Base-by-base conservation (phyloP, 345 rosid species). In the Rhizophora apiculata region DNA sequence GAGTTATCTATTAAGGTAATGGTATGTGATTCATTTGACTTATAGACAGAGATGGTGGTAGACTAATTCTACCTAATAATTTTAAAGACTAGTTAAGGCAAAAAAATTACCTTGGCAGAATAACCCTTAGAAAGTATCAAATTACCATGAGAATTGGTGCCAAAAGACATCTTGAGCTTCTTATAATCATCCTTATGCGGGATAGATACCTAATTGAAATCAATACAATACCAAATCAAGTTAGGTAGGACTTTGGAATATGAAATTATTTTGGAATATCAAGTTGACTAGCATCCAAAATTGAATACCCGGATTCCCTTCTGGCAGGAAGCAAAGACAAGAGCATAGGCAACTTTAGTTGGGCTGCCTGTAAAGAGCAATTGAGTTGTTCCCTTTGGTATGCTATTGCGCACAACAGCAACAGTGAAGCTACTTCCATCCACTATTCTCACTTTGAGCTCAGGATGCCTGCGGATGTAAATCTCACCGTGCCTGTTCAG, bases 351-450 rank as follows among this genome's bases (percentile, higher is more conserved):
- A 22, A 84, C 93, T 66, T 90, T 86, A 19, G 78, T 72, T 55
- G 83, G 72, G 8, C 56, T 78, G 59, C 91, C 91, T 67, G 78
- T 69, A 24, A 86, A 68, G 43, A 82, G 65, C 39, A 90, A 82
- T 60, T 82, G 83, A 2, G 61, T 81, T 20, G 89, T 81, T 52
- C 84, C 87, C 69, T 76, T 67, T 1, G 89, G 96, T 64, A 90
- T 74, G 80, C 74, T 83, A 43, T 85, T 84, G 6, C 85, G 19
- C 34, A 90, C 81, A 20, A 81, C 80, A n/a, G 87, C 87, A 19
- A 74, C 87, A 8, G 86, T 88, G 30, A 88, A 80, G 53, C 87
- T 80, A 39, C 82, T 88, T 34, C 96, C 96, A 56, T 90, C 93
- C 54, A 90, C 91, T 62, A 90, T 74, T 68, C 80, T 88, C 68